Conservation (phyloP, 768 basidiomycete species). For the Xerocomellus dryophilus region DNA sequence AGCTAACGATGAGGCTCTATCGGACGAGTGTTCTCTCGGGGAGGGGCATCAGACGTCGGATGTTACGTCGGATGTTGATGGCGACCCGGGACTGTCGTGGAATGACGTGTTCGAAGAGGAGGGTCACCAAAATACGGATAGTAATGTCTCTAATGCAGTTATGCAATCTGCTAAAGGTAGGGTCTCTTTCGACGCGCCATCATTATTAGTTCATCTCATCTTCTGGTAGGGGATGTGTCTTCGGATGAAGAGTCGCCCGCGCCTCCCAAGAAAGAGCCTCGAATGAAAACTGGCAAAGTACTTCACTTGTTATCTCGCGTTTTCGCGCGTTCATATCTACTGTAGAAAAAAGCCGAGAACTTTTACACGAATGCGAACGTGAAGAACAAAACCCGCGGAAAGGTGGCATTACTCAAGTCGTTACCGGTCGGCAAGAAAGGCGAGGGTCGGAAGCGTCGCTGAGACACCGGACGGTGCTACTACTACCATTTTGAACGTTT, state of each 20-base stretch:
- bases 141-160: slow-evolving; percentile 7
- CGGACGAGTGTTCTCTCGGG: slow-evolving; percentile 35
- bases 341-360: slow-evolving; percentile 81
- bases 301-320: neutral
- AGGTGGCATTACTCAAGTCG: slow-evolving; percentile 57
- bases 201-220: slow-evolving; percentile 7
- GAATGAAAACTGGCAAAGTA: slow-evolving; percentile 95
- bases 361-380: slow-evolving; percentile 85
- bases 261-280: slow-evolving; percentile 54
- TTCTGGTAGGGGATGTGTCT: slow-evolving; percentile 26
- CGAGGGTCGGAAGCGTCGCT: slow-evolving; percentile 39
- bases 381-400: slow-evolving; percentile 79
- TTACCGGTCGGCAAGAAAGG: slow-evolving; percentile 51
- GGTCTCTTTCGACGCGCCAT: slow-evolving; percentile 9
- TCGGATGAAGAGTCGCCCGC: slow-evolving; percentile 36
- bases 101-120: slow-evolving; percentile 78
- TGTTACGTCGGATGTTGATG: slow-evolving; percentile 28
- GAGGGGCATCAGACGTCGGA: slow-evolving; percentile 42
- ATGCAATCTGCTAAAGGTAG: slow-evolving; percentile 18
- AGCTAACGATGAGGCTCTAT: slow-evolving; percentile 30
- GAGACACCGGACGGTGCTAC: slow-evolving; percentile 10
- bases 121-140: slow-evolving; percentile 24
- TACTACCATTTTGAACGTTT: slow-evolving; percentile 11
- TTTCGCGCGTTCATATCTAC: slow-evolving; percentile 8
- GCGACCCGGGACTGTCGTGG: slow-evolving; percentile 68